phyloP scores from a whole-genome alignment of 2,329 filamentous ascomycete genomes.

The Arthrobotrys pseudoclavata region DNA sequence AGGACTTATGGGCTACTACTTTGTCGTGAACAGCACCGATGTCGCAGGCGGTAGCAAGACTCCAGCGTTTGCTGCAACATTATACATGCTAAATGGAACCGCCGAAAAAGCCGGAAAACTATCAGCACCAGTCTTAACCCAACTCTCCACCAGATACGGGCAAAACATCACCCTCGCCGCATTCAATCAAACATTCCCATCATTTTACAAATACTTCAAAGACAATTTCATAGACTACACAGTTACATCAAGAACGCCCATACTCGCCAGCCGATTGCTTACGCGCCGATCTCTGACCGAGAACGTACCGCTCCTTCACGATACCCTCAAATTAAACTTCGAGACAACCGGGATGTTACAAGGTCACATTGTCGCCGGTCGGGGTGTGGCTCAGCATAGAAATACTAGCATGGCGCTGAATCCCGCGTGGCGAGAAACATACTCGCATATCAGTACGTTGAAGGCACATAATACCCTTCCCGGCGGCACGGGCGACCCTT shows the following conservation, averaged over 20 bases:
- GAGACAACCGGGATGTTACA: constrained; percentile 6
- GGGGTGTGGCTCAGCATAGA: constrained; percentile 5
- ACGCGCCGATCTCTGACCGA: constrained; percentile 5
- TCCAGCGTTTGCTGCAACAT: neutral
- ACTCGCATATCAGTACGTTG: constrained; percentile 4
- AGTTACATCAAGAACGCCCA: neutral
- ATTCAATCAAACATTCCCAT: constrained; percentile 13
- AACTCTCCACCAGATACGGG: neutral
- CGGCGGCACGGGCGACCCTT: neutral
- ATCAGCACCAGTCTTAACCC: neutral
- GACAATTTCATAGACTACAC: constrained; percentile 7
- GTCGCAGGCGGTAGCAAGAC: neutral
- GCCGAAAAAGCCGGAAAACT: constrained; percentile 3
- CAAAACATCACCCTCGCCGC: neutral
- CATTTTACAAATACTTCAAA: constrained; percentile 7
- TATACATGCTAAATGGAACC: constrained; percentile 20
- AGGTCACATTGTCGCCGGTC: constrained; percentile 10
- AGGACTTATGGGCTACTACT: constrained; percentile 17
- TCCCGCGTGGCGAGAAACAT: constrained; percentile 21
- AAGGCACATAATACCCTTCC: constrained; percentile 2
- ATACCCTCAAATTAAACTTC: constrained; percentile 22
- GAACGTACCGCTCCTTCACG: constrained; percentile 8
- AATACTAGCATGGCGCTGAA: constrained; percentile 15
- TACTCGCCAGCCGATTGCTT: constrained; percentile 10
- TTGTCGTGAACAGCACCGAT: neutral